Conservation (phyloP, 225 moss, liverwort and hornwort genomes). For the Sphagnum tenellum region DNA sequence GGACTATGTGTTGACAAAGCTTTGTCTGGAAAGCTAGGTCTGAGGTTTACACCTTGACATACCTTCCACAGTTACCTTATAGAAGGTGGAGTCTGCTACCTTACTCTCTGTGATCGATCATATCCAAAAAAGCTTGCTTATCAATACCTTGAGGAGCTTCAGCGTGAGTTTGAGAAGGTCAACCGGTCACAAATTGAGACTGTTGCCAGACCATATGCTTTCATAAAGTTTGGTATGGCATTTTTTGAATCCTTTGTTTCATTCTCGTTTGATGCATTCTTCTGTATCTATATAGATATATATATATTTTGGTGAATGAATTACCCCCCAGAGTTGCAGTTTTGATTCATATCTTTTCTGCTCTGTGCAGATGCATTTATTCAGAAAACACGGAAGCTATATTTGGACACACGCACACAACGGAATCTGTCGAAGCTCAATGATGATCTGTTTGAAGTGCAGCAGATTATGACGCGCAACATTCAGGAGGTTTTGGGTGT, state of each 20-base stretch:
- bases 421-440: constrained; percentile 64
- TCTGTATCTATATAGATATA: too few species aligned
- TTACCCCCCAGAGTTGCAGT: too few species aligned
- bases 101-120: constrained; percentile 95
- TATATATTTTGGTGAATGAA: too few species aligned
- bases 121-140: constrained; percentile 99
- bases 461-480: constrained; percentile 68
- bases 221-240: constrained; percentile 87
- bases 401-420: constrained; percentile 62
- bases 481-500: constrained; percentile 71
- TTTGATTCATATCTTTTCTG: too few species aligned
- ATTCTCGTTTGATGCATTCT: too few species aligned
- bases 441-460: constrained; percentile 58
- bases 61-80: constrained; percentile 72
- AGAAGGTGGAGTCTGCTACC: constrained; percentile 98
- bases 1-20: too few species aligned
- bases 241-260: too few species aligned
- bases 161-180: constrained; percentile 95
- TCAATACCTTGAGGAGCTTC: constrained; percentile 96
- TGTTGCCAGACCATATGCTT: constrained; percentile 96
- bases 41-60: constrained; percentile 27
- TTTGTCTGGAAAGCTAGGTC: too few species aligned
- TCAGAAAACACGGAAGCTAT: constrained; percentile 63
- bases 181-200: constrained; percentile 99
- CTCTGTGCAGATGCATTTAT: constrained; percentile 46